These are phyloP conservation scores for Plantago coronopus DNA, from an alignment of 305 asterid species.

Conservation along the genomic window DNA sequence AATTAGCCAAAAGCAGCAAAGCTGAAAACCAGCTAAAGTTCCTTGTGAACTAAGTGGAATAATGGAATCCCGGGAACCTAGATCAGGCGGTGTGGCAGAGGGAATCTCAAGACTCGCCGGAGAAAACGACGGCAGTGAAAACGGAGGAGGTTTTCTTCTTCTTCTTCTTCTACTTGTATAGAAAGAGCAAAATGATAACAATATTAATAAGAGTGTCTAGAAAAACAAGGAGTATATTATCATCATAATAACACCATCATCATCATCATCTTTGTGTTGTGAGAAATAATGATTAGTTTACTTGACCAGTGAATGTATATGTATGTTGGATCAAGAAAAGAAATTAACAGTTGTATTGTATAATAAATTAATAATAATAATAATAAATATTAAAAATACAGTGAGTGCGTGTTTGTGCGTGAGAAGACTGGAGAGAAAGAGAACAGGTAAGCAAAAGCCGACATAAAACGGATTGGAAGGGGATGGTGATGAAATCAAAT, in stretches of 20 bases:
- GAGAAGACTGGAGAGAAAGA: slow-evolving; percentile 5
- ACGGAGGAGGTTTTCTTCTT: slow-evolving; percentile 32
- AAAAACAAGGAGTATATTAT: neutral
- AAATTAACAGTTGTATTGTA: too few relatives aligned
- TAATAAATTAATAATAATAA: neutral
- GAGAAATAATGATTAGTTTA: neutral
- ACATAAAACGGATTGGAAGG: slow-evolving; percentile 42
- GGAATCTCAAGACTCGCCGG: slow-evolving; percentile 69
- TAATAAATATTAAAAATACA: too few relatives aligned
- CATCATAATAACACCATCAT: neutral
- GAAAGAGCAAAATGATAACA: slow-evolving; percentile 8
- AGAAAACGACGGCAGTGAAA: slow-evolving; percentile 42
- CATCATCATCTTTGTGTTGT: neutral
- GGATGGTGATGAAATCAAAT: slow-evolving; percentile 2
- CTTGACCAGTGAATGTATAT: slow-evolving; percentile 17
- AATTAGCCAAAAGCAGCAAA: slow-evolving; percentile 5
- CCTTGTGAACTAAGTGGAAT: too few relatives aligned
- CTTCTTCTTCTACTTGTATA: neutral
- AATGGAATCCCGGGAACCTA: too few relatives aligned
- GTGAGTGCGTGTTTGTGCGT: too few relatives aligned
- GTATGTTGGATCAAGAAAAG: slow-evolving; percentile 11
- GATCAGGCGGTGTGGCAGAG: too few relatives aligned
- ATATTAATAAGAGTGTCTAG: slow-evolving; percentile 9
- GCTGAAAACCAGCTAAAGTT: neutral
- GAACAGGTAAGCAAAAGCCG: slow-evolving; percentile 37